phyloP scores from a whole-genome alignment of 441 rosid genomes.

The Bocquillonia castaneifolia region DNA sequence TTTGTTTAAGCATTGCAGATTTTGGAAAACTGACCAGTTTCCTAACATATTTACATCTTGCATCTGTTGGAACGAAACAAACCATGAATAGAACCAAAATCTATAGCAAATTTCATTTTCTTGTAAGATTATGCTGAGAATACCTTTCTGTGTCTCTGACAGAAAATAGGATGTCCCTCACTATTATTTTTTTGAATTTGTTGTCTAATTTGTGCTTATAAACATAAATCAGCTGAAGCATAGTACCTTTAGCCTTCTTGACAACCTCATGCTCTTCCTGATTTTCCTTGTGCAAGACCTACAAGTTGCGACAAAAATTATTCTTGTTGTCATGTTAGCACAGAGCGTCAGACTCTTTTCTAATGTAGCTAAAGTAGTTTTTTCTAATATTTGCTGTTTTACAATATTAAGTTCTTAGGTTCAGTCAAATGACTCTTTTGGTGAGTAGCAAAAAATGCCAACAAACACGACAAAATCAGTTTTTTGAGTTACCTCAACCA shows the following conservation, averaged over 20 bases:
- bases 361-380: conserved; percentile 5
- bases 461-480: not conserved
- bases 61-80: conserved; percentile 25
- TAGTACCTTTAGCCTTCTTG: conserved; percentile 40
- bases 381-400: not conserved
- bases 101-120: not conserved
- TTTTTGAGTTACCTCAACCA: conserved; percentile 58
- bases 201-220: not conserved
- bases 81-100: conserved; percentile 3
- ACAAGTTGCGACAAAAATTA: conserved; percentile 30
- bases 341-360: not conserved
- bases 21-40: conserved; percentile 39
- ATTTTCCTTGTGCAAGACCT: conserved; percentile 47
- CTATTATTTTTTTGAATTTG: not conserved
- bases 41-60: conserved; percentile 36
- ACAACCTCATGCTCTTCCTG: conserved; percentile 32
- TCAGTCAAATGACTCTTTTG: conserved; percentile 1
- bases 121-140: conserved; percentile 4
- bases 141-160: not conserved
- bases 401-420: conserved; percentile 7
- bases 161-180: not conserved
- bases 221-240: conserved; percentile 8
- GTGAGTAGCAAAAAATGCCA: not conserved
- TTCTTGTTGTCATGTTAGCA: not conserved
- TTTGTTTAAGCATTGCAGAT: conserved; percentile 37